Evolutionary conservation across 1,139 yeast genomes (phyloP).

Genomic region (Saccharomyces hybrid): DNA sequence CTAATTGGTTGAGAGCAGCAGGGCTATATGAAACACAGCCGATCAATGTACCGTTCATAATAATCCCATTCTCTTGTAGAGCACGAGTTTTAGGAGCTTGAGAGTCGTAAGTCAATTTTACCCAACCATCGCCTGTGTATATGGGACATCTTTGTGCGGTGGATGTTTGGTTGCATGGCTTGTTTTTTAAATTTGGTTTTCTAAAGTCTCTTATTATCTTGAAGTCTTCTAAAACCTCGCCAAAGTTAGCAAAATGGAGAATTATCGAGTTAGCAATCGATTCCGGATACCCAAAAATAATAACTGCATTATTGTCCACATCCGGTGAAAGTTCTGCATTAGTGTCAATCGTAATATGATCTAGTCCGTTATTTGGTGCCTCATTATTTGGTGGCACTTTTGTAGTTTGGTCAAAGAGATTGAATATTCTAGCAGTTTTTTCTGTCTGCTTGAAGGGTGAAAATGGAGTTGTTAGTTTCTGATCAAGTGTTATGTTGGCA

Average conservation of each 20-base stretch:
- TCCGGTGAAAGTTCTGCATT: slow-evolving; percentile 4
- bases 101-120: slow-evolving; percentile 69
- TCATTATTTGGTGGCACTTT: background rate
- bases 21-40: slow-evolving; percentile 69
- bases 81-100: slow-evolving; percentile 72
- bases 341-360: slow-evolving; percentile 3
- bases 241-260: slow-evolving; percentile 68
- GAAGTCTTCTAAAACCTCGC: slow-evolving; percentile 66
- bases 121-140: slow-evolving; percentile 81
- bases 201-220: slow-evolving; percentile 31
- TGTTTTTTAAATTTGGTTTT: slow-evolving; percentile 6
- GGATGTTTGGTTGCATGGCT: slow-evolving; percentile 1
- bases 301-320: slow-evolving; percentile 49
- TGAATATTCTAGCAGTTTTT: background rate
- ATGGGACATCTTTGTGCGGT: slow-evolving; percentile 39
- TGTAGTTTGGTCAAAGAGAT: background rate
- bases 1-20: slow-evolving; percentile 50
- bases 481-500: background rate
- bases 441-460: background rate
- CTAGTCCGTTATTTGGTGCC: background rate
- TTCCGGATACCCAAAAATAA: slow-evolving; percentile 84
- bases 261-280: slow-evolving; percentile 55
- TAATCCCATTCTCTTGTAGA: slow-evolving; percentile 65
- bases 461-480: background rate
- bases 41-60: slow-evolving; percentile 58